These are phyloP conservation scores for Xanthoconium stramineum DNA, from an alignment of 768 basidiomycete species.

Conservation along the genomic window DNA sequence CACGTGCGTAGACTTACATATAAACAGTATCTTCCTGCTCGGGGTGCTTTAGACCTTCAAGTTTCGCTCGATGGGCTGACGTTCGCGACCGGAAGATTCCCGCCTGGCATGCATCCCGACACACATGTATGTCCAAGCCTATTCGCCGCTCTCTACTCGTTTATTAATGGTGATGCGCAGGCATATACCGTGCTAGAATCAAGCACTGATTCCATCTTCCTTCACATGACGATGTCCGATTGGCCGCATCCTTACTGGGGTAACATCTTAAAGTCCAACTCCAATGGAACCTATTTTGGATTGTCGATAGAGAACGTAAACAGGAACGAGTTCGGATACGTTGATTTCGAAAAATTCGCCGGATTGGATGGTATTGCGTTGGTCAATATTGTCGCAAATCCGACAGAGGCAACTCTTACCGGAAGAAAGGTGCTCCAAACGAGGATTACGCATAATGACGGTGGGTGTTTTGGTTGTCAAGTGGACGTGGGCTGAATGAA, in stretches of 20 bases:
- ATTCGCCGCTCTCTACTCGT: not conserved
- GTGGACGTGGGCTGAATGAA: not conserved
- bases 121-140: slow-evolving; percentile 65
- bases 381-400: slow-evolving; percentile 85
- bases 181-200: slow-evolving; percentile 96
- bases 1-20: slow-evolving; percentile 21
- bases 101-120: slow-evolving; percentile 83
- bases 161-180: slow-evolving; percentile 34
- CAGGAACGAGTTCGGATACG: slow-evolving; percentile 81
- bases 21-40: slow-evolving; percentile 47
- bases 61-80: slow-evolving; percentile 88
- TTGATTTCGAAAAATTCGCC: slow-evolving; percentile 97
- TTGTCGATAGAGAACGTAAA: slow-evolving; percentile 86
- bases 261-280: slow-evolving; percentile 92
- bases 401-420: slow-evolving; percentile 66
- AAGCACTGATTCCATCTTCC: slow-evolving; percentile 86
- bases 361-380: slow-evolving; percentile 95
- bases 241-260: slow-evolving; percentile 77
- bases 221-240: slow-evolving; percentile 93
- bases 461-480: slow-evolving; percentile 37
- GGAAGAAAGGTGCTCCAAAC: slow-evolving; percentile 76
- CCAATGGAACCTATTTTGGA: slow-evolving; percentile 96
- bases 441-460: slow-evolving; percentile 95
- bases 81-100: slow-evolving; percentile 88
- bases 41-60: slow-evolving; percentile 72